These are phyloP conservation scores for Trichopus zeylanicus DNA, from an alignment of 116 monocot species.

Conservation along the genomic window DNA sequence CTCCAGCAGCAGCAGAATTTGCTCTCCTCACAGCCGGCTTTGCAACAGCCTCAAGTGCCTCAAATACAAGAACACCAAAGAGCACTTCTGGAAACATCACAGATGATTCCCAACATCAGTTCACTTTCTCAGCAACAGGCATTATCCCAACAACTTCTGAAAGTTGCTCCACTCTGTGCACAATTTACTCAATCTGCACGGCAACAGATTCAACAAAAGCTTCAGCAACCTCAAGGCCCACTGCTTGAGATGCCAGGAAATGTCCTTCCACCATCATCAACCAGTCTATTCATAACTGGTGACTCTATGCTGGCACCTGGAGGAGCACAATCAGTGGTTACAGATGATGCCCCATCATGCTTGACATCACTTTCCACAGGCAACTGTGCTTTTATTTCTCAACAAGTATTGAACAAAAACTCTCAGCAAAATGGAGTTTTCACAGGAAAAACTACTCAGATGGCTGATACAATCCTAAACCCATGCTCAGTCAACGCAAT, in stretches of 20 bases:
- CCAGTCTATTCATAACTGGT: conserved; percentile 18
- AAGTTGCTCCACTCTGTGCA: conserved; percentile 9
- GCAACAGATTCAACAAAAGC: conserved; percentile 38
- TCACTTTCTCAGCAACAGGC: conserved; percentile 30
- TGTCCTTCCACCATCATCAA: conserved; percentile 13
- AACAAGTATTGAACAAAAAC: conserved; percentile 22
- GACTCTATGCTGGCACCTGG: conserved; percentile 25
- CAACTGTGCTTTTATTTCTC: conserved; percentile 38
- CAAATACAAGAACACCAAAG: conserved; percentile 56
- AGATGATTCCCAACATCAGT: conserved; percentile 16
- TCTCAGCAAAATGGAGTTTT: conserved; percentile 9
- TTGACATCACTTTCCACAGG: conserved; percentile 58
- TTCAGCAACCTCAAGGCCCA: conserved; percentile 36
- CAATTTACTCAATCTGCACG: conserved; percentile 17
- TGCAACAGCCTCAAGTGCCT: conserved; percentile 26
- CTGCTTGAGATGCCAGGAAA: conserved; percentile 25
- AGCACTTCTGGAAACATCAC: conserved; percentile 28
- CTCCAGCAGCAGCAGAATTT: conserved; percentile 42
- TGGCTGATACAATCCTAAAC: conserved; percentile 25
- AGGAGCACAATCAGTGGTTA: conserved; percentile 27
- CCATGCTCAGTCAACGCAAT: conserved; percentile 28
- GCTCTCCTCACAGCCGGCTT: conserved; percentile 22
- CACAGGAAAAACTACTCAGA: conserved; percentile 27
- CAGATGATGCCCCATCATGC: conserved; percentile 64
- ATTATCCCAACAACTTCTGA: conserved; percentile 22